These are phyloP conservation scores for Mucor piriformis DNA, from an alignment of 371 early-diverging fungal genomes.

Conservation along the genomic window DNA sequence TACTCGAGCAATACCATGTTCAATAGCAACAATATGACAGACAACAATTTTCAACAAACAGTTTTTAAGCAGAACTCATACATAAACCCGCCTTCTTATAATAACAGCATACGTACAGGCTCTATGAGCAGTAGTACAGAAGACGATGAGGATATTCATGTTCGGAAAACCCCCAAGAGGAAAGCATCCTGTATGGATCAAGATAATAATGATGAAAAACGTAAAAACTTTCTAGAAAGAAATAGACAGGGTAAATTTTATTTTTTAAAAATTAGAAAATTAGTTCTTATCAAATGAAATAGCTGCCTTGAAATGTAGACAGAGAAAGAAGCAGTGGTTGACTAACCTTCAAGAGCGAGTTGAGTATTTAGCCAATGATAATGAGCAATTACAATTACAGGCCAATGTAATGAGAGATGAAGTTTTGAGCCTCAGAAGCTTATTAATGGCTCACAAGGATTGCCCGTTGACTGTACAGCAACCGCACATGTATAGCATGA, in stretches of 20 bases:
- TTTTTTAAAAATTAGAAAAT: background rate
- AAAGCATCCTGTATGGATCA: constrained; percentile 1
- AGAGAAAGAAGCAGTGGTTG: constrained; percentile 88
- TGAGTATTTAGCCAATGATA: constrained; percentile 70
- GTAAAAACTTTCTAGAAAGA: constrained; percentile 81
- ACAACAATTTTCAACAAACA: background rate
- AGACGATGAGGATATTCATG: background rate
- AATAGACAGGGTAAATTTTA: constrained; percentile 81
- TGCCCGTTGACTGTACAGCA: constrained; percentile 35
- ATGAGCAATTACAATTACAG: constrained; percentile 71
- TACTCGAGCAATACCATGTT: constrained; percentile 1
- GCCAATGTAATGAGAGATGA: constrained; percentile 69
- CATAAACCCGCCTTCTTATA: background rate
- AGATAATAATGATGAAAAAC: constrained; percentile 58
- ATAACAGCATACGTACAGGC: background rate
- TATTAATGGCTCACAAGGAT: constrained; percentile 56
- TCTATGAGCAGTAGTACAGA: background rate
- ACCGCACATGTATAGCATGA: background rate
- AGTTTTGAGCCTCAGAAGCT: constrained; percentile 56
- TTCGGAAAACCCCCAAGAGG: background rate
- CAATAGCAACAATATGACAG: background rate
- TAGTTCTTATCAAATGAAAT: background rate
- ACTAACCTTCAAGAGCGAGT: constrained; percentile 76
- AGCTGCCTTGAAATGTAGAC: constrained; percentile 90
- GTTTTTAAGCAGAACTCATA: background rate